Evolutionary conservation across 768 basidiomycete genomes (phyloP).

Genomic region (Coprinopsis marcescibilis): DNA sequence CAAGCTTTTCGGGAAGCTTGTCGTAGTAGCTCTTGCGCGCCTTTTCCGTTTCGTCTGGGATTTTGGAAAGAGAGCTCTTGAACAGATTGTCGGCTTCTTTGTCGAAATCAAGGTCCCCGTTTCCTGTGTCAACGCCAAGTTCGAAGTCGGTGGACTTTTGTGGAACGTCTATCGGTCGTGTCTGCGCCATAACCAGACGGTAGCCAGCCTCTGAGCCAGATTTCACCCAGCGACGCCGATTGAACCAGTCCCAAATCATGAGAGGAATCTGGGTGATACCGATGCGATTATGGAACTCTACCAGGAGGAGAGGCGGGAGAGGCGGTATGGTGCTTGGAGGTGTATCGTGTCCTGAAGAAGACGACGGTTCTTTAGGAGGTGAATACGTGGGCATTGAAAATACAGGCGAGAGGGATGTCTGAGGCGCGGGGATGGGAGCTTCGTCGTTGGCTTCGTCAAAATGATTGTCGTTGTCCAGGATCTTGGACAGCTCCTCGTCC

Average conservation of each 20-base stretch:
- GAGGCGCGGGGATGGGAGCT: conserved; percentile 7
- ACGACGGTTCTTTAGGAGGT: conserved; percentile 27
- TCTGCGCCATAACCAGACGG: conserved; percentile 55
- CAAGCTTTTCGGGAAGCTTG: conserved; percentile 58
- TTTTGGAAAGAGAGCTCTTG: conserved; percentile 51
- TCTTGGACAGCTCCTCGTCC: conserved; percentile 64
- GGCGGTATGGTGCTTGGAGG: conserved; percentile 43
- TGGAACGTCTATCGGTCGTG: conserved; percentile 50
- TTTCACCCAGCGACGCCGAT: conserved; percentile 74
- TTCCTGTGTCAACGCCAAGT: conserved; percentile 14
- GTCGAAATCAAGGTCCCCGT: conserved; percentile 74
- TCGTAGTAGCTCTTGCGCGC: conserved; percentile 75
- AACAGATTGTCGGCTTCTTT: conserved; percentile 60
- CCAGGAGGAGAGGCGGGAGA: conserved; percentile 75
- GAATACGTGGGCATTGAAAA: conserved; percentile 4
- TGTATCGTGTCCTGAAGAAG: conserved; percentile 32
- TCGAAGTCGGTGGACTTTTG: conserved; percentile 13
- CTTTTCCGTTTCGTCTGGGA: conserved; percentile 56
- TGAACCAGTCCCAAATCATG: conserved; percentile 93
- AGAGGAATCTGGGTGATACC: conserved; percentile 80
- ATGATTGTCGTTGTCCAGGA: conserved; percentile 63
- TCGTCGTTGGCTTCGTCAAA: conserved; percentile 64
- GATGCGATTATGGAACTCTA: conserved; percentile 68
- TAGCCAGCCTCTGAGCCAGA: conserved; percentile 81
- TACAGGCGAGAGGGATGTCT: conserved; percentile 5